These are phyloP conservation scores for Salvia rosmarinus DNA, from an alignment of 257 asterid genomes.

Conservation along the genomic window DNA sequence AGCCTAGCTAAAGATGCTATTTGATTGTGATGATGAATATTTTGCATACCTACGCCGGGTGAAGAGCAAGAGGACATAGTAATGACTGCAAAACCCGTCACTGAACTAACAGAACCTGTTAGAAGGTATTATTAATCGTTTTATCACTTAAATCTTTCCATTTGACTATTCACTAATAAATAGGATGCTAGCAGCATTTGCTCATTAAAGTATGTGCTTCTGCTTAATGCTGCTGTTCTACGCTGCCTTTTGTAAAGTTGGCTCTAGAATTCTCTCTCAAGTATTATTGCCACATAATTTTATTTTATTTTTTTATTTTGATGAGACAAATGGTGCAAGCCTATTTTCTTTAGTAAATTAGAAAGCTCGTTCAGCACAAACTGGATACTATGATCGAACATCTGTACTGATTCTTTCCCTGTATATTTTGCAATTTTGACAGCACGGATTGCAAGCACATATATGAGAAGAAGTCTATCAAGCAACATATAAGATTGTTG, in stretches of 20 bases:
- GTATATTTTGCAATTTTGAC: slow-evolving; percentile 29
- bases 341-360: not conserved
- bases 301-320: slow-evolving; percentile 17
- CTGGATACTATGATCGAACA: not conserved
- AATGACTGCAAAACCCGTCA: slow-evolving; percentile 88
- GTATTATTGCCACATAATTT: not conserved
- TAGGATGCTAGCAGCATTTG: slow-evolving; percentile 8
- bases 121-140: slow-evolving; percentile 59
- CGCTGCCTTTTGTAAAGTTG: not conserved
- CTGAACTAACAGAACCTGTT: slow-evolving; percentile 76
- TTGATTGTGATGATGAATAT: slow-evolving; percentile 21
- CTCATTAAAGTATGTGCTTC: slow-evolving; percentile 1
- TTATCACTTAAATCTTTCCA: slow-evolving; percentile 16
- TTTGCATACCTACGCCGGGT: slow-evolving; percentile 75
- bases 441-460: slow-evolving; percentile 96
- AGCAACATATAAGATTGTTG: too few species aligned
- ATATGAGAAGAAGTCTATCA: slow-evolving; percentile 65
- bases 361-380: slow-evolving; percentile 13
- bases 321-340: not conserved
- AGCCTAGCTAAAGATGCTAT: slow-evolving; percentile 9
- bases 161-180: not conserved
- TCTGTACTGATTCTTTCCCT: not conserved
- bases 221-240: slow-evolving; percentile 4
- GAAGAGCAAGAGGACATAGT: slow-evolving; percentile 96
- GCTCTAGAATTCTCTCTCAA: too few species aligned